These are phyloP conservation scores for Pythium vanterpoolii DNA, from an alignment of 352 stramenopile species.

Conservation along the genomic window DNA sequence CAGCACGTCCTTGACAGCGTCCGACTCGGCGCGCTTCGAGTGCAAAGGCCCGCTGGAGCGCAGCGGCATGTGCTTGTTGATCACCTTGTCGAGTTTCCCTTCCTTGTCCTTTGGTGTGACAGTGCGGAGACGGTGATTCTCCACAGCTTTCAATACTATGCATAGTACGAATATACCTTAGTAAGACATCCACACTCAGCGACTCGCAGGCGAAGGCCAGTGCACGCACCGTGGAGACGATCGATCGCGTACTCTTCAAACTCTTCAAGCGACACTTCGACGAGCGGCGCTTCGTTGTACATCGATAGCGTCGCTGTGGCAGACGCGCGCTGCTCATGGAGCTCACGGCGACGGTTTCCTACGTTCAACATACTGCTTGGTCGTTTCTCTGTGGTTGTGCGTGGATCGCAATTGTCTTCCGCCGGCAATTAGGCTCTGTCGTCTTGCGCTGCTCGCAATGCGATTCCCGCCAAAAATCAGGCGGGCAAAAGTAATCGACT, in stretches of 20 bases:
- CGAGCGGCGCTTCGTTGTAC: constrained; percentile 91
- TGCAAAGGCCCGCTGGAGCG: constrained; percentile 34
- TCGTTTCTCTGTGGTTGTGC: not conserved
- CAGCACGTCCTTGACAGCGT: constrained; percentile 88
- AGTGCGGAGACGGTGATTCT: constrained; percentile 82
- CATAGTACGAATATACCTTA: not conserved
- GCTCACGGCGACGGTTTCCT: constrained; percentile 60
- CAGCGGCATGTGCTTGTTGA: constrained; percentile 85
- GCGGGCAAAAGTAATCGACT: constrained; percentile 8
- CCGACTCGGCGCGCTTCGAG: constrained; percentile 52
- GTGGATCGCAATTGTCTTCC: not conserved
- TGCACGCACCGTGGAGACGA: constrained; percentile 79
- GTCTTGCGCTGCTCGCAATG: constrained; percentile 17
- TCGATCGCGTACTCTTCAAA: constrained; percentile 98
- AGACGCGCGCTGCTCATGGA: constrained; percentile 37
- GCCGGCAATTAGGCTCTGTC: too few species aligned
- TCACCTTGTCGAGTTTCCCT: constrained; percentile 72
- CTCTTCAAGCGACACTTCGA: constrained; percentile 96
- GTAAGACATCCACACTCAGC: too few species aligned
- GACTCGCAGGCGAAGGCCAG: not conserved
- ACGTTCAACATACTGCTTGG: constrained; percentile 72
- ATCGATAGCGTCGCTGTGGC: constrained; percentile 83
- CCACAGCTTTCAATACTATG: constrained; percentile 77
- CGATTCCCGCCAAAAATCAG: constrained; percentile 31
- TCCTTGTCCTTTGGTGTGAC: constrained; percentile 72